A percentile compares a stretch with the other conserved stretches of the same genome.
Evolutionary conservation across 352 stramenopile genomes (phyloP).

Genomic region (Globisporangium paddicum): DNA sequence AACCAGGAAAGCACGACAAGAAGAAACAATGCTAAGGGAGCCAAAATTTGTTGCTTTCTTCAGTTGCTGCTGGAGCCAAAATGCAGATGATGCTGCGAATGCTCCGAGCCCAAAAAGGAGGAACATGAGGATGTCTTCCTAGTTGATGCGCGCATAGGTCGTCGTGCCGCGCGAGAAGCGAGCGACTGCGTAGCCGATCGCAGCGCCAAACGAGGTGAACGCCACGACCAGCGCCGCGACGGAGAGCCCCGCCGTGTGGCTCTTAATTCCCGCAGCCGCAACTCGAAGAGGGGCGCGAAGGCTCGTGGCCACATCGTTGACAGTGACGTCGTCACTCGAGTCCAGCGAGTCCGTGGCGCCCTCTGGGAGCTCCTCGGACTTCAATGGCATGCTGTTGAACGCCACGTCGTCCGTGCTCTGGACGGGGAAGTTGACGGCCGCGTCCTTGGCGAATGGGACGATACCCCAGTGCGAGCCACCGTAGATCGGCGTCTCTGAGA

Average conservation of each 20-base stretch:
- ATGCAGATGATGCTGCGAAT: not conserved
- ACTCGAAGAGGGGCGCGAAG: slow-evolving; percentile 6
- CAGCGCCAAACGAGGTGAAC: slow-evolving; percentile 15
- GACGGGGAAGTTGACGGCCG: slow-evolving; percentile 81
- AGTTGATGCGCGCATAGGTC: slow-evolving; percentile 16
- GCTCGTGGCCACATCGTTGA: slow-evolving; percentile 1
- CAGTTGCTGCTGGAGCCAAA: not conserved
- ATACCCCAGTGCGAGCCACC: slow-evolving; percentile 58
- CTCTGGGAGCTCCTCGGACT: slow-evolving; percentile 39
- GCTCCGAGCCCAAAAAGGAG: not conserved
- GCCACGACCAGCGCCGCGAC: slow-evolving; percentile 3
- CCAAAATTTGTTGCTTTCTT: not conserved
- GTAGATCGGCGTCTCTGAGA: slow-evolving; percentile 54
- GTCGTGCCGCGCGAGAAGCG: slow-evolving; percentile 6
- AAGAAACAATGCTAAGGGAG: not conserved
- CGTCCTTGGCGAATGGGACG: slow-evolving; percentile 42
- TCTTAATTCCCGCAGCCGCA: not conserved
- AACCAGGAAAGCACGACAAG: not conserved
- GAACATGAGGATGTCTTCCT: not conserved
- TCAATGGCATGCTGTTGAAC: slow-evolving; percentile 40
- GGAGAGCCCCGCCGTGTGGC: slow-evolving; percentile 3
- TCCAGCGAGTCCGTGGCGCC: slow-evolving; percentile 16
- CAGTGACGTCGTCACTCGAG: not conserved
- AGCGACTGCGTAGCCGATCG: slow-evolving; percentile 9
- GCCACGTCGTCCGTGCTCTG: slow-evolving; percentile 71